Conservation (phyloP, 1,139 yeast species). For the Zhuliangozyma blackwelliae region DNA sequence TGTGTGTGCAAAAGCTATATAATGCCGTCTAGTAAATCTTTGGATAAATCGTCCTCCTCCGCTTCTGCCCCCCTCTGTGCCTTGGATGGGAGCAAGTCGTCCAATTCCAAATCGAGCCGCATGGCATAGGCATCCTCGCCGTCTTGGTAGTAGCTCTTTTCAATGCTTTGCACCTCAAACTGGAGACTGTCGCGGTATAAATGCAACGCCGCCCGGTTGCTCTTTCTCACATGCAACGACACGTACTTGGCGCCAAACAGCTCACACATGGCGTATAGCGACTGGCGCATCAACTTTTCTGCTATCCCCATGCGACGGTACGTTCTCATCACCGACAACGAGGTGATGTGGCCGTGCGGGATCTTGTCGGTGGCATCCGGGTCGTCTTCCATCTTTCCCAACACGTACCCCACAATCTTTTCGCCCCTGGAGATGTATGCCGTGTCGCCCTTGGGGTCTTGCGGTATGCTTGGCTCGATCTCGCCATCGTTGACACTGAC, state of each 20-base stretch:
- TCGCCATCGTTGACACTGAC: constrained; percentile 34
- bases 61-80: constrained; percentile 35
- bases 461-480: constrained; percentile 10
- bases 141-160: constrained; percentile 87
- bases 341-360: constrained; percentile 93
- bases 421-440: constrained; percentile 64
- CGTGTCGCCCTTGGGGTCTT: constrained; percentile 47
- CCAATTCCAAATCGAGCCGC: constrained; percentile 62
- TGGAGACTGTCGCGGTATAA: constrained; percentile 80
- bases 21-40: constrained; percentile 28
- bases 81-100: constrained; percentile 55
- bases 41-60: constrained; percentile 48
- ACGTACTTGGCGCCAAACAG: constrained; percentile 80
- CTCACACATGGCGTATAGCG: constrained; percentile 74
- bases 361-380: constrained; percentile 67
- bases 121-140: constrained; percentile 99
- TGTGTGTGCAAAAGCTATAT: constrained; percentile 3
- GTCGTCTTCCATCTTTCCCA: constrained; percentile 96
- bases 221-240: constrained; percentile 87
- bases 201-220: constrained; percentile 92
- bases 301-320: constrained; percentile 95
- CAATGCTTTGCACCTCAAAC: constrained; percentile 78
- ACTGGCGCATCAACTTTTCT: constrained; percentile 86
- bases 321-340: constrained; percentile 91
- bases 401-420: constrained; percentile 87